Evolutionary conservation across 176 grass and related monocot genomes (phyloP).

Genomic region (Aegilops sharonensis): DNA sequence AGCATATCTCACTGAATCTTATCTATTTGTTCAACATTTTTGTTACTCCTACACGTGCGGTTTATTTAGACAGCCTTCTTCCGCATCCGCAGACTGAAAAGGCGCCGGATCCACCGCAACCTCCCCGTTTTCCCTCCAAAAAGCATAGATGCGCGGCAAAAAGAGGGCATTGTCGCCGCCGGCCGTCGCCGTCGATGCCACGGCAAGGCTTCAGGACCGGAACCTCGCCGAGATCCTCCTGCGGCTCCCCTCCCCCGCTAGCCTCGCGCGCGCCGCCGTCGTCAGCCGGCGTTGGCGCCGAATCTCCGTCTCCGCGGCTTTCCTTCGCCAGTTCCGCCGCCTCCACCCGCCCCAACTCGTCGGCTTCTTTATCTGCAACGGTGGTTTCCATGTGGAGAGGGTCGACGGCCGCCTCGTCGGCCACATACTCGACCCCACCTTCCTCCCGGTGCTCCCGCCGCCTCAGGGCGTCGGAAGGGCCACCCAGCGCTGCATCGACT

Average conservation of each 20-base stretch:
- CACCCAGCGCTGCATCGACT: not conserved
- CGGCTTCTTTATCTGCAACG: constrained; percentile 20
- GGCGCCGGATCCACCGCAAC: not conserved
- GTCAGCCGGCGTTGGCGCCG: constrained; percentile 5
- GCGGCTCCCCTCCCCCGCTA: not conserved
- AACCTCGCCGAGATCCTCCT: constrained; percentile 23
- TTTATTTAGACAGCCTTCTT: not conserved
- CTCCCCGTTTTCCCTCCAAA: not conserved
- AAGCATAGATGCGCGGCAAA: not conserved
- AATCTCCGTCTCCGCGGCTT: not conserved
- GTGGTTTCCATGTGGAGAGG: not conserved
- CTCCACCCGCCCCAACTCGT: not conserved
- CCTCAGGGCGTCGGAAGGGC: not conserved
- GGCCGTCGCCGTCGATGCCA: not conserved
- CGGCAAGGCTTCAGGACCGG: not conserved
- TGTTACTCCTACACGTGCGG: too few species aligned
- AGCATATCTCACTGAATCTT: too few species aligned
- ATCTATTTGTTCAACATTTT: too few species aligned
- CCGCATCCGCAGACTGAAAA: not conserved
- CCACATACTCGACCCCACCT: not conserved
- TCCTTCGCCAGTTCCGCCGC: constrained; percentile 1
- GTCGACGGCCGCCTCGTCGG: not conserved
- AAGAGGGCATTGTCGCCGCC: not conserved
- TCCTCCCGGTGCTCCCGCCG: not conserved
- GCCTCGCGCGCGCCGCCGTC: not conserved